Conservation (phyloP, 2,329 filamentous ascomycete species). For the Hypoxylon sp. region DNA sequence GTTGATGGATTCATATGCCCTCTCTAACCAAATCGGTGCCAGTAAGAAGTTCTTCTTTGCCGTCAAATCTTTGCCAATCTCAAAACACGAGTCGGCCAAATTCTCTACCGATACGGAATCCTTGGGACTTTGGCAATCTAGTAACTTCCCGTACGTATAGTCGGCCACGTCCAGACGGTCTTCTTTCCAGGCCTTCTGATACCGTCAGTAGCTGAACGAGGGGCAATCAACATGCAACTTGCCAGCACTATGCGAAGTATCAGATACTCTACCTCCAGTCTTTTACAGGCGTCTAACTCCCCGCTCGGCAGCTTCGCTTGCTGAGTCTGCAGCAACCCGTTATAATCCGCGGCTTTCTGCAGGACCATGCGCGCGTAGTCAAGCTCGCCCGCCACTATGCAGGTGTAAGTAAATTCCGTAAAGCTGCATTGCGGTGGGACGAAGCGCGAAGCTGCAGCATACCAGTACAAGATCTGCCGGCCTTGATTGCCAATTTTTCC, state of each 20-base stretch:
- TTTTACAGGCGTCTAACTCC: slow-evolving; percentile 50
- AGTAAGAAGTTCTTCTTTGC: slow-evolving; percentile 63
- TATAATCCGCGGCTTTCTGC: slow-evolving; percentile 72
- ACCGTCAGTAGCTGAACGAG: slow-evolving; percentile 34
- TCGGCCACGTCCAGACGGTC: slow-evolving; percentile 80
- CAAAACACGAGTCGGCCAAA: slow-evolving; percentile 76
- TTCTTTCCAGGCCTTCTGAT: slow-evolving; percentile 77
- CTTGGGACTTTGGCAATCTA: slow-evolving; percentile 54
- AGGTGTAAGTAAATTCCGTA: slow-evolving; percentile 36
- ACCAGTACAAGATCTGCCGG: slow-evolving; percentile 73
- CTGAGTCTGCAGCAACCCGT: slow-evolving; percentile 55
- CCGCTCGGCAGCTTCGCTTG: slow-evolving; percentile 48
- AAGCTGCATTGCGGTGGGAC: slow-evolving; percentile 31
- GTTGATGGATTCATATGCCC: slow-evolving; percentile 72
- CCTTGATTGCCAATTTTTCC: slow-evolving; percentile 73
- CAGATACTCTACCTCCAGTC: slow-evolving; percentile 71
- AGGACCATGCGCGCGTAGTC: slow-evolving; percentile 71
- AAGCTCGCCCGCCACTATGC: slow-evolving; percentile 63
- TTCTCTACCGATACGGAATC: slow-evolving; percentile 68
- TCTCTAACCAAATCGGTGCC: slow-evolving; percentile 79
- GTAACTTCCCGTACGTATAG: slow-evolving; percentile 76
- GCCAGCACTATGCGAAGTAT: slow-evolving; percentile 76
- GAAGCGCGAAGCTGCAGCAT: slow-evolving; percentile 52
- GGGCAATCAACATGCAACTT: slow-evolving; percentile 47
- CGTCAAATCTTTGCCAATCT: slow-evolving; percentile 75